Percentiles rank a stretch among this genome's conserved stretches.
Conservation (phyloP, 768 basidiomycete species). For the Gloeophyllum trabeum region DNA sequence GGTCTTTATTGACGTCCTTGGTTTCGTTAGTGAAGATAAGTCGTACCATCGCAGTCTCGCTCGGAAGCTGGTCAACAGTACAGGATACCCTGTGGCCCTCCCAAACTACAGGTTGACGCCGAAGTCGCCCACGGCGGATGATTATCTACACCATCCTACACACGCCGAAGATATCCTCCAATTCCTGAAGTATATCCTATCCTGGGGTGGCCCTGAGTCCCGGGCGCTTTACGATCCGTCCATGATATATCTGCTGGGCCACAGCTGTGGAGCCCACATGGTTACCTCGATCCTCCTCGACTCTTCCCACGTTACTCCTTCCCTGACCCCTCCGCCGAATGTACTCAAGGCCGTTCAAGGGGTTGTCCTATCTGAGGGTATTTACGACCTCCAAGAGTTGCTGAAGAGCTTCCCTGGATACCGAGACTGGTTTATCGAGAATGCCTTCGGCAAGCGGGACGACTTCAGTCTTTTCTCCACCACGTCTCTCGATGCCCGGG, state of each 20-base stretch:
- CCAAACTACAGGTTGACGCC: conserved; percentile 74
- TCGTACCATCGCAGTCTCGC: conserved; percentile 43
- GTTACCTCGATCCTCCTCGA: conserved; percentile 57
- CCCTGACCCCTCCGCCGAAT: conserved; percentile 30
- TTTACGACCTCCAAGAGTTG: conserved; percentile 64
- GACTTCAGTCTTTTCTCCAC: conserved; percentile 41
- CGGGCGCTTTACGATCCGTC: conserved; percentile 24
- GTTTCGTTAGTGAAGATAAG: conserved; percentile 57
- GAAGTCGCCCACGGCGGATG: conserved; percentile 21
- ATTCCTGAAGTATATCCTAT: conserved; percentile 46
- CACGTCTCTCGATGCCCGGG: conserved; percentile 17
- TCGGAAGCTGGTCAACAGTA: conserved; percentile 33
- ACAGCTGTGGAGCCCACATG: conserved; percentile 81
- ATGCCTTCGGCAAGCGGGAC: conserved; percentile 40
- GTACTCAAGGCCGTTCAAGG: conserved; percentile 37
- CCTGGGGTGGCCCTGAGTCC: conserved; percentile 28
- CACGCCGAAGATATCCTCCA: conserved; percentile 58
- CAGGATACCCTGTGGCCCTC: conserved; percentile 49
- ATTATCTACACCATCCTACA: conserved; percentile 47
- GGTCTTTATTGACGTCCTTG: neutral
- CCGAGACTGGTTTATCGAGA: conserved; percentile 54
- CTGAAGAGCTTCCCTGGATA: conserved; percentile 58
- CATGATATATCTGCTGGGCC: conserved; percentile 53
- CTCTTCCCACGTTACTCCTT: conserved; percentile 27
- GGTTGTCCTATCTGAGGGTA: conserved; percentile 62